Base-by-base conservation (phyloP, 164 flowering plant genomes). In the Annona cherimola region DNA sequence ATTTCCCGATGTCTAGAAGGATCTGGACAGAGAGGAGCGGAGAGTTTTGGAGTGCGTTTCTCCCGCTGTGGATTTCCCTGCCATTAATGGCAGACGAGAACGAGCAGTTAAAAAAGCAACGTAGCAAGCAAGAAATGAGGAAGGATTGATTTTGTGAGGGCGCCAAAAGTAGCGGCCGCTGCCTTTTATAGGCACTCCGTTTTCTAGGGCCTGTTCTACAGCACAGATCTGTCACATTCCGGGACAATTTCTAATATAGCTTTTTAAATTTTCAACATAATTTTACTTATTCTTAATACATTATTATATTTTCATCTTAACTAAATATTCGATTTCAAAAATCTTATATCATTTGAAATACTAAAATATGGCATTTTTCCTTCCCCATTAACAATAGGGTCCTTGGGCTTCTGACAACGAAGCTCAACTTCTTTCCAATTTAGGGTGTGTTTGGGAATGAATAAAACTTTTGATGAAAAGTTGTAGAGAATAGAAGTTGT, bases 41-140 rank as follows among this genome's bases (percentile, higher is more conserved):
- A 26, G 66, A 63, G 6, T 5, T 63, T 1, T 11, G 40, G 14
- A 63, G 6, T 63, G 14, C 66, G 4, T 9, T 63, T 50, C 14
- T 50, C 14, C 9, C 14, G 57, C 57, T 50, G 14, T 50, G 11
- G 9, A 50, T 8, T 50, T 50, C 57, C 67, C 5, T 4, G 43
- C 45, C 67, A 64, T 64, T 40, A 1, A 61, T n/a, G 20, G 66
- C 42, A 14, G 54, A 42, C 20, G 64, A 70, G 54, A 44, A 39
- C 20, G 26, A 5, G 73, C 65, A 19, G 73, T 70, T 70, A 60
- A 19, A 44, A 19, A 61, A 66, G 42, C 40, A 43, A 61, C 73
- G 73, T 70, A 66, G 42, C 66, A 20, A 42, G 26, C 45, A 69
- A 59, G 71, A 40, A 69, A 44, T 14, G 19, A 12, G 71, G 35